Percentiles rank a stretch among this genome's conserved stretches.
These are phyloP conservation scores for Naumovozyma baii DNA, from an alignment of 805 yeast species.

Conservation along the genomic window DNA sequence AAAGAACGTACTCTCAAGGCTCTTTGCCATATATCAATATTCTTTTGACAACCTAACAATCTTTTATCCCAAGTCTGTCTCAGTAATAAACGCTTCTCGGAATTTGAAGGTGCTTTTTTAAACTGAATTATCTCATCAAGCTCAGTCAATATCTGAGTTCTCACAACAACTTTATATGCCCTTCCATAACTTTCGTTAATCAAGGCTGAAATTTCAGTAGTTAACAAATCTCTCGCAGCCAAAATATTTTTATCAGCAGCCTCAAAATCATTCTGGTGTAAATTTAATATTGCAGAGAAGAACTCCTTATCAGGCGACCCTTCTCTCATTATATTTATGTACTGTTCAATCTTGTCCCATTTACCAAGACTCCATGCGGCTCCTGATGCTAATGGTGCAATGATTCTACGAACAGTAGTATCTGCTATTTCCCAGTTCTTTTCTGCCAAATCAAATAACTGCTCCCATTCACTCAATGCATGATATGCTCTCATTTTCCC, in stretches of 20 bases:
- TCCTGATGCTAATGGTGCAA: slow-evolving; percentile 94
- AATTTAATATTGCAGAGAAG: slow-evolving; percentile 75
- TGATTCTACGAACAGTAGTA: slow-evolving; percentile 61
- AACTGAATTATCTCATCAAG: slow-evolving; percentile 86
- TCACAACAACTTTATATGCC: slow-evolving; percentile 90
- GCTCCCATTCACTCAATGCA: slow-evolving; percentile 96
- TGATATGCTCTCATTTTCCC: slow-evolving; percentile 96
- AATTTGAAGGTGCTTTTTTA: slow-evolving; percentile 70
- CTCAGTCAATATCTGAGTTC: slow-evolving; percentile 94
- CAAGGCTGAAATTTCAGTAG: slow-evolving; percentile 85
- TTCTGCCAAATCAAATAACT: slow-evolving; percentile 71
- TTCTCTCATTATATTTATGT: slow-evolving; percentile 77
- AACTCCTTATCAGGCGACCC: slow-evolving; percentile 92
- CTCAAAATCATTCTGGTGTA: slow-evolving; percentile 75
- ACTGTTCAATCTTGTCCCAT: slow-evolving; percentile 91
- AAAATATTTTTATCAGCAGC: slow-evolving; percentile 70
- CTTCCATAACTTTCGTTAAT: slow-evolving; percentile 91
- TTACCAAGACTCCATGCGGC: slow-evolving; percentile 96
- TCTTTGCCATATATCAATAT: slow-evolving; percentile 96
- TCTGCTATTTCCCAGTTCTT: slow-evolving; percentile 71
- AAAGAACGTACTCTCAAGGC: slow-evolving; percentile 84
- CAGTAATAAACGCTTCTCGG: slow-evolving; percentile 67
- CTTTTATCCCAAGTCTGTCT: slow-evolving; percentile 88
- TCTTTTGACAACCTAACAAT: slow-evolving; percentile 82
- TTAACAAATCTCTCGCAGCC: slow-evolving; percentile 77